Base-by-base conservation (phyloP, 129 eudicot species). In the Kitagawia praeruptora region DNA sequence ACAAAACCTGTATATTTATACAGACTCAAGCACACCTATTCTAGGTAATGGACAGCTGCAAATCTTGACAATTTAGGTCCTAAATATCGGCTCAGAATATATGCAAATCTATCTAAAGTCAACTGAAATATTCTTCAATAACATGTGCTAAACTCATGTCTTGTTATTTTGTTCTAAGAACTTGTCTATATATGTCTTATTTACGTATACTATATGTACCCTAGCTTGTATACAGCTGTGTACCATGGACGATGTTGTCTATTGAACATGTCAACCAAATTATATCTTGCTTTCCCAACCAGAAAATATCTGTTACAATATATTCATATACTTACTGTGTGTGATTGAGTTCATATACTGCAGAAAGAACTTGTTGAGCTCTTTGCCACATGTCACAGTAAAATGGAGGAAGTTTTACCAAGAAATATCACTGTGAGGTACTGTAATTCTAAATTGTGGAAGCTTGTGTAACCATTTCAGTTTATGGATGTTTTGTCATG, bases 321-420 rank as follows among this genome's bases (percentile, higher is more conserved):
- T 25, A 28, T 27, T 9, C 12, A 2, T 28, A 28, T 64, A 25
- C 71, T 3, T 27, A 28, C 34, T 14, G 40, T 67, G 23, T 13
- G 3, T 31, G 42, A 67, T 28, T 37, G 8, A 51, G 18, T 70
- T 64, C 6, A 14, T 31, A 51, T 75, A 67, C 56, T 82, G 78
- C 93, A 94, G 98, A 90, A 82, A 84, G 82, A 86, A 80, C 90
- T 77, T 63, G 94, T 92, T 31, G 84, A 92, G 83, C 84, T 92
- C 53, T 86, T 83, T 82, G 77, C 84, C 25, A 85, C 82, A 75
- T 95, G 97, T 78, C 98, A 92, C 78, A 87, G 96, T 86, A 86
- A 85, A 84, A 90, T 95, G 94, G 94, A 89, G 82, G 90, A 92
- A 79, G 79, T 95, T 70, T 79, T 90, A 81, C 97, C 98, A 4